Conservation (phyloP, 352 stramenopile genomes). For the Phytophthora chlamydospora region DNA sequence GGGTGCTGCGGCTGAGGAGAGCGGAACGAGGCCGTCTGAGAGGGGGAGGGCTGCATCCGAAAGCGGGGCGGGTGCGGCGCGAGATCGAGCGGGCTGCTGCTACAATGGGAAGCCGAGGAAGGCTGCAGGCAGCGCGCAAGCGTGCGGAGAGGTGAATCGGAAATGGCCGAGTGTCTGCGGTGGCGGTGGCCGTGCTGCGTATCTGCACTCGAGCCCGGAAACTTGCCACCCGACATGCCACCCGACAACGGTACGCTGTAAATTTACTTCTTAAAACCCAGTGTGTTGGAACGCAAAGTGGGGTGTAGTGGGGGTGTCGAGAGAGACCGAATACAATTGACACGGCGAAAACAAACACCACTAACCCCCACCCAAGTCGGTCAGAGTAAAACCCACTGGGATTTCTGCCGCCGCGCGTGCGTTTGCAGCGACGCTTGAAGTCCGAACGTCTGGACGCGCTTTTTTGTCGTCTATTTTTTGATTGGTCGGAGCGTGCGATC, state of each 20-base stretch:
- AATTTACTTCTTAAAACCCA: no score
- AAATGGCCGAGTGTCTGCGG: slow-evolving; percentile 17
- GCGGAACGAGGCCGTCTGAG: slow-evolving; percentile 12
- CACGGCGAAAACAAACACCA: no score
- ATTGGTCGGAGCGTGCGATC: slow-evolving; percentile 14
- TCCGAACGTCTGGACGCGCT: slow-evolving; percentile 4
- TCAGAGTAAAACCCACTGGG: no score
- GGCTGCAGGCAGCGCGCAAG: slow-evolving; percentile 13
- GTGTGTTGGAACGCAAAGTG: no score
- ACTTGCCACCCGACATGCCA: no score
- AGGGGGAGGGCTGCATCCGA: slow-evolving; percentile 23
- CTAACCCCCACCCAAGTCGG: no score
- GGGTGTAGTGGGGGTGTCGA: no score
- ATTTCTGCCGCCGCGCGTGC: slow-evolving; percentile 14
- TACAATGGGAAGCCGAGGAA: not conserved
- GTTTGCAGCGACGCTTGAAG: slow-evolving; percentile 24
- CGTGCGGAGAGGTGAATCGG: slow-evolving; percentile 16
- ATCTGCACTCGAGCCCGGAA: no score
- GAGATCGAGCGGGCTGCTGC: not conserved
- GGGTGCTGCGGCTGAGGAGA: slow-evolving; percentile 12
- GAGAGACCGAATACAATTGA: no score
- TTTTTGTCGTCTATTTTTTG: slow-evolving; percentile 26
- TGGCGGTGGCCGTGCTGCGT: no score
- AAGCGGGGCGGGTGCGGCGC: not conserved
- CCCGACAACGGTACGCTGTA: no score